These are phyloP conservation scores for Amanita molliuscula DNA, from an alignment of 768 basidiomycete species.

Conservation along the genomic window DNA sequence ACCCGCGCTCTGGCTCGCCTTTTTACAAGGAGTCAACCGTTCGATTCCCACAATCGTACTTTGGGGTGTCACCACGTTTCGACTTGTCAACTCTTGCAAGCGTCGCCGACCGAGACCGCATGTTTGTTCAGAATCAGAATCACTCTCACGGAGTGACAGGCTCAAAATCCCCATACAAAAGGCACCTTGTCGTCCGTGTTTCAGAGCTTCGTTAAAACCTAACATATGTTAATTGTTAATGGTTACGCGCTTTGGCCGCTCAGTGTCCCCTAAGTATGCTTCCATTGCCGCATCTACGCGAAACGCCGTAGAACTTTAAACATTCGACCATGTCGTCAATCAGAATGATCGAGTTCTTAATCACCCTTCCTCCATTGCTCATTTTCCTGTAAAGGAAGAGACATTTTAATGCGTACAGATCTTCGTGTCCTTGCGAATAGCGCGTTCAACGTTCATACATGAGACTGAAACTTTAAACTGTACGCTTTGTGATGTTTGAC, in stretches of 20 bases:
- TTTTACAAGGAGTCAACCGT: background rate
- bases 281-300: background rate
- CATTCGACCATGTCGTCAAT: no score
- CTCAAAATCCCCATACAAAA: background rate
- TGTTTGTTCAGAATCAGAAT: background rate
- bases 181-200: background rate
- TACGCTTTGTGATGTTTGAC: no score
- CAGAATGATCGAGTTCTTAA: no score
- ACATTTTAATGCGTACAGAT: no score
- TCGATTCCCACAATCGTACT: background rate
- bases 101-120: background rate
- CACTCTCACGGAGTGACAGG: background rate
- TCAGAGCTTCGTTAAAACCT: background rate
- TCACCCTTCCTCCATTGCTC: no score
- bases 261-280: background rate
- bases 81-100: background rate
- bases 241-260: background rate
- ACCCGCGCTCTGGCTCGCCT: background rate
- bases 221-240: background rate
- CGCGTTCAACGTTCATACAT: no score
- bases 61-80: background rate
- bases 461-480: no score
- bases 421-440: no score
- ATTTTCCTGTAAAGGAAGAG: no score
- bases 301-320: no score